Percentiles rank a stretch among this genome's conserved stretches.
These are phyloP conservation scores for Raphidocelis subcapitata DNA, from an alignment of 139 green algal genomes.

Conservation along the genomic window DNA sequence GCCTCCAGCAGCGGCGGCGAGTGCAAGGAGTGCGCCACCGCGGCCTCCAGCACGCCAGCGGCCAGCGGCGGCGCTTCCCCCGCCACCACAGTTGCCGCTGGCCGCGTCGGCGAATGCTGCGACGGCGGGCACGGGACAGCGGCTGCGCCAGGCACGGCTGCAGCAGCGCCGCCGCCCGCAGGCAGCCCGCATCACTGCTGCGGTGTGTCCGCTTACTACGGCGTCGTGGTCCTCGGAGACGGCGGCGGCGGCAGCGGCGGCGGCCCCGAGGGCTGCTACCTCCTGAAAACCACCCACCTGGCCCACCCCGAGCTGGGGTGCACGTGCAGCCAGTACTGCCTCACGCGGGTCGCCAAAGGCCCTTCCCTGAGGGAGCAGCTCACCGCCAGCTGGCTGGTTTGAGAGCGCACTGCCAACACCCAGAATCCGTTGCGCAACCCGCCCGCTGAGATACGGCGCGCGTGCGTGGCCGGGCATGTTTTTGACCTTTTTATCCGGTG, in stretches of 20 bases:
- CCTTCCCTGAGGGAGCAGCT: conserved; percentile 22
- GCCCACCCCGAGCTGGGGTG: not conserved
- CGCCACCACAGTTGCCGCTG: not conserved
- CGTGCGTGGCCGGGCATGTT: no score
- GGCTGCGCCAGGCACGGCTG: not conserved
- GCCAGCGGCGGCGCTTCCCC: not conserved
- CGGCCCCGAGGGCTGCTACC: conserved; percentile 27
- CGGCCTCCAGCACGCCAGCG: not conserved
- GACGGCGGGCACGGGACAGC: not conserved
- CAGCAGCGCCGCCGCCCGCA: not conserved
- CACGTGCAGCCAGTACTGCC: conserved; percentile 27
- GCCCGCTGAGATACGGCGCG: not conserved
- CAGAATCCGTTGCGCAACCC: not conserved
- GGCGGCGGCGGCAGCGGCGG: not conserved
- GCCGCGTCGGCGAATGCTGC: conserved; percentile 12
- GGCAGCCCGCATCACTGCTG: no score
- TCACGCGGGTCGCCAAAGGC: conserved; percentile 24
- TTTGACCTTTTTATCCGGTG: no score
- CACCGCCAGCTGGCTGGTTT: not conserved
- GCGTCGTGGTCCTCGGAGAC: conserved; percentile 29
- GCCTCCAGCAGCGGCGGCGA: not conserved
- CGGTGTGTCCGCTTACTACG: conserved; percentile 10
- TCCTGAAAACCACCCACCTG: conserved; percentile 26
- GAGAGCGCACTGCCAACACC: not conserved
- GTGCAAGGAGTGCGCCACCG: not conserved